A percentile compares a stretch with the other conserved stretches of the same genome.
These are phyloP conservation scores for Bryum argenteum DNA, from an alignment of 225 moss, liverwort and hornwort species.

Conservation along the genomic window DNA sequence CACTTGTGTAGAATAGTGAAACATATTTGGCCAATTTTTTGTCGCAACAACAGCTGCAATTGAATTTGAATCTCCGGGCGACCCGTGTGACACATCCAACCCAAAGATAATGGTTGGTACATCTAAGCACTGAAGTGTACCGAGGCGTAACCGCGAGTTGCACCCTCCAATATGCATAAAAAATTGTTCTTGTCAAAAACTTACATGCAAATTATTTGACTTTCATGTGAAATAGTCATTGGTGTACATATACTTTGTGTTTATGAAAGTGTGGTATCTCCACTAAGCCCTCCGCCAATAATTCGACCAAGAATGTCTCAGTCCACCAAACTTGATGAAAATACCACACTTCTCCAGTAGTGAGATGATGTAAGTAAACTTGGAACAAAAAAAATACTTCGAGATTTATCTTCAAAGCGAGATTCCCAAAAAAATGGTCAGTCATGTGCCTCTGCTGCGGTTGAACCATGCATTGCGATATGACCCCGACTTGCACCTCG, in stretches of 20 bases:
- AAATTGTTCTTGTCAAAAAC: too few species aligned
- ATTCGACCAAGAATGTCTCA: not conserved
- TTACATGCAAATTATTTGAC: too few species aligned
- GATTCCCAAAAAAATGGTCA: slow-evolving; percentile 80
- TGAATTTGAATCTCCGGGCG: slow-evolving; percentile 68
- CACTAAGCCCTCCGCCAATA: too few species aligned
- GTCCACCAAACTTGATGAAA: slow-evolving; percentile 18
- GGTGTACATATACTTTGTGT: too few species aligned
- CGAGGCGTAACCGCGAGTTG: slow-evolving; percentile 38
- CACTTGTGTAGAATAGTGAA: slow-evolving; percentile 63
- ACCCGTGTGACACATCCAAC: slow-evolving; percentile 85
- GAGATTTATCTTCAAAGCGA: slow-evolving; percentile 79
- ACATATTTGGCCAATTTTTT: slow-evolving; percentile 72
- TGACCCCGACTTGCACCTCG: slow-evolving; percentile 53
- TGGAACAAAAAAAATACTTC: slow-evolving; percentile 17
- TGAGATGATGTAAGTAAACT: too few species aligned
- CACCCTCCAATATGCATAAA: slow-evolving; percentile 40
- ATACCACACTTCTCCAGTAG: slow-evolving; percentile 7
- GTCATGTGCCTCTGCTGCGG: slow-evolving; percentile 53
- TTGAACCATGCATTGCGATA: slow-evolving; percentile 76
- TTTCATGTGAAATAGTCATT: too few species aligned
- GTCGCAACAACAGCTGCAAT: slow-evolving; percentile 87
- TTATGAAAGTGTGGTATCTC: too few species aligned
- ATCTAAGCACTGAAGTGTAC: slow-evolving; percentile 24
- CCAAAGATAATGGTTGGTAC: slow-evolving; percentile 75